phyloP scores from a whole-genome alignment of 352 stramenopile species.

The Phytophthora rubi region DNA sequence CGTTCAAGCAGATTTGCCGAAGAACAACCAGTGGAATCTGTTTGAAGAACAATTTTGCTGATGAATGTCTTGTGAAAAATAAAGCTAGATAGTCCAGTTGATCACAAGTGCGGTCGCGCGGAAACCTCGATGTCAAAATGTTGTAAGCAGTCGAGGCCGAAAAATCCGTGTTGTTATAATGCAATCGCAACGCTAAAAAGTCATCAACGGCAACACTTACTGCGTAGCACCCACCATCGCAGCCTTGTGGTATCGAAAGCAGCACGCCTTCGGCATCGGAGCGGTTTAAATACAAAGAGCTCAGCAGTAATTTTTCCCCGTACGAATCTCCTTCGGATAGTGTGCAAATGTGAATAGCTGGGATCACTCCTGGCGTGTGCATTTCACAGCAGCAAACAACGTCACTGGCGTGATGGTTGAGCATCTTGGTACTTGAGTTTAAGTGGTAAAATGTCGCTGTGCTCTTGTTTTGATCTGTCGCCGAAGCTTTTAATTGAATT shows the following conservation, averaged over 20 bases:
- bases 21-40: slow-evolving; percentile 44
- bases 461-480: not conserved
- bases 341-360: slow-evolving; percentile 41
- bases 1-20: slow-evolving; percentile 40
- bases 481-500: slow-evolving; percentile 9
- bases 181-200: slow-evolving; percentile 24
- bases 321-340: slow-evolving; percentile 45
- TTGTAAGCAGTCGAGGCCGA: slow-evolving; percentile 22
- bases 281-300: not conserved
- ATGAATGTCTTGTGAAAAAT: slow-evolving; percentile 39
- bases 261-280: slow-evolving; percentile 31
- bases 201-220: slow-evolving; percentile 40
- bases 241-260: slow-evolving; percentile 39
- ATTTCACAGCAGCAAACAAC: slow-evolving; percentile 5
- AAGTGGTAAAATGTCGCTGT: not conserved
- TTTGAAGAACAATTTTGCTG: slow-evolving; percentile 48
- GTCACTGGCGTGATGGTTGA: not conserved
- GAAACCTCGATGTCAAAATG: slow-evolving; percentile 37
- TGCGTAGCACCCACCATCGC: slow-evolving; percentile 17
- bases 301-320: slow-evolving; percentile 36
- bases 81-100: slow-evolving; percentile 41
- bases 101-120: slow-evolving; percentile 55
- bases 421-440: not conserved
- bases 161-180: slow-evolving; percentile 41
- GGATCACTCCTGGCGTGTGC: not conserved